phyloP scores from a whole-genome alignment of 2,329 filamentous ascomycete genomes.

The Aureobasidium sp. region DNA sequence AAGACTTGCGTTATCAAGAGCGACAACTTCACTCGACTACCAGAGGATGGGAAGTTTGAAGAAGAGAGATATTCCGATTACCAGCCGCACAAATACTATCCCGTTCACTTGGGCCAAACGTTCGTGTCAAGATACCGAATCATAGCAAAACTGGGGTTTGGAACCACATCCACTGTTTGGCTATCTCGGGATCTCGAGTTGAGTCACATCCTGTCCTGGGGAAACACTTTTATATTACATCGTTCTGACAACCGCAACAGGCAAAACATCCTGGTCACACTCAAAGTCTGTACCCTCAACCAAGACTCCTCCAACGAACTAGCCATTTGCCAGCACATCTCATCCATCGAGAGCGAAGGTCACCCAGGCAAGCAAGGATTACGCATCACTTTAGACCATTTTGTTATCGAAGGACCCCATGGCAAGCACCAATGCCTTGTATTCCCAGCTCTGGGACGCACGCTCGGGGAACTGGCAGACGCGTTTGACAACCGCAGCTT shows the following conservation, averaged over 20 bases:
- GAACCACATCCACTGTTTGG: constrained; percentile 36
- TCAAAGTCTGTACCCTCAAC: constrained; percentile 16
- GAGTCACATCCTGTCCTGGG: background rate
- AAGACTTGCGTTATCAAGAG: too few species aligned
- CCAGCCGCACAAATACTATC: constrained; percentile 29
- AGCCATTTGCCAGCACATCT: constrained; percentile 17
- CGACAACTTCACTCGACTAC: background rate
- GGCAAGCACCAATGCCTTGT: constrained; percentile 20
- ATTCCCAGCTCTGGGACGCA: constrained; percentile 17
- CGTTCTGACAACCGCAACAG: background rate
- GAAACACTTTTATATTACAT: too few species aligned
- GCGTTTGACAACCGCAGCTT: constrained; percentile 16
- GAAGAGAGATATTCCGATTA: constrained; percentile 22
- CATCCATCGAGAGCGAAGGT: constrained; percentile 14
- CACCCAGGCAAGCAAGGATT: too few species aligned
- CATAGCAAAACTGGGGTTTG: constrained; percentile 37
- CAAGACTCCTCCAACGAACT: constrained; percentile 14
- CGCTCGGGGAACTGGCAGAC: constrained; percentile 16
- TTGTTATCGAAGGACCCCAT: constrained; percentile 16
- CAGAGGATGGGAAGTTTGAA: constrained; percentile 16
- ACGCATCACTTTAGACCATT: constrained; percentile 14
- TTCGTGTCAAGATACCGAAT: constrained; percentile 29
- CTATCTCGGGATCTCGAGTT: constrained; percentile 29
- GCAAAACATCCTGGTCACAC: background rate
- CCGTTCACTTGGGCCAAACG: constrained; percentile 29